These are phyloP conservation scores for Alternaria gansuensis DNA, from an alignment of 2,329 filamentous ascomycete genomes.

Conservation along the genomic window DNA sequence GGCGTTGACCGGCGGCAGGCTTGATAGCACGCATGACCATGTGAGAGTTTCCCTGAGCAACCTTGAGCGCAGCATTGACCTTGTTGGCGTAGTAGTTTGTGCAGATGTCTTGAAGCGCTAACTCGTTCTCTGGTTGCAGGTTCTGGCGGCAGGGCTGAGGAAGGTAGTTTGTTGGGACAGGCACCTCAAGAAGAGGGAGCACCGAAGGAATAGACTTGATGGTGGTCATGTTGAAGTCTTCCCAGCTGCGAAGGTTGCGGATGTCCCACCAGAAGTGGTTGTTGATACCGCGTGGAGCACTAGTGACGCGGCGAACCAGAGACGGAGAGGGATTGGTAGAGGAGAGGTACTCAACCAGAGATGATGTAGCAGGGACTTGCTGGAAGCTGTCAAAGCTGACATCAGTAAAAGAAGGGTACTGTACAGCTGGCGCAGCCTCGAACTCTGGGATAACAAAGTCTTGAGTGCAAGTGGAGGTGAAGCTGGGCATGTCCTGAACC, in stretches of 20 bases:
- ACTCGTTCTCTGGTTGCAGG: conserved; percentile 79
- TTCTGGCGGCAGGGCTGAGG: conserved; percentile 65
- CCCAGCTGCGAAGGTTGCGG: conserved; percentile 85
- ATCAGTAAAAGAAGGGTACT: conserved; percentile 55
- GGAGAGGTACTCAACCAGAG: conserved; percentile 80
- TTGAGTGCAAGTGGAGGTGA: conserved; percentile 41
- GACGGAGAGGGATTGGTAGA: conserved; percentile 81
- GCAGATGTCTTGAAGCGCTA: conserved; percentile 77
- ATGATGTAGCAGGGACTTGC: conserved; percentile 64
- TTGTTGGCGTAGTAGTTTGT: conserved; percentile 82
- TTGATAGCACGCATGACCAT: conserved; percentile 58
- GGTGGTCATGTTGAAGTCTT: conserved; percentile 75
- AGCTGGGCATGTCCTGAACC: conserved; percentile 47
- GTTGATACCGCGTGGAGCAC: conserved; percentile 71
- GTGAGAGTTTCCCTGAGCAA: conserved; percentile 75
- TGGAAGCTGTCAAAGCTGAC: conserved; percentile 51
- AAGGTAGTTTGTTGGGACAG: conserved; percentile 69
- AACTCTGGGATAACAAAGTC: conserved; percentile 50
- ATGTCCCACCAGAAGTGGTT: conserved; percentile 98
- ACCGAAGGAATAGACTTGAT: conserved; percentile 78
- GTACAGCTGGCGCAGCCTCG: conserved; percentile 53
- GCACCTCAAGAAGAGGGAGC: conserved; percentile 70
- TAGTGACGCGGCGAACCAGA: conserved; percentile 80
- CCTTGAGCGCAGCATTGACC: conserved; percentile 81
- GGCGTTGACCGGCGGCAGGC: conserved; percentile 54